Base-by-base conservation (phyloP, 495 filamentous ascomycete genomes). In the Trichoderma erinaceum region DNA sequence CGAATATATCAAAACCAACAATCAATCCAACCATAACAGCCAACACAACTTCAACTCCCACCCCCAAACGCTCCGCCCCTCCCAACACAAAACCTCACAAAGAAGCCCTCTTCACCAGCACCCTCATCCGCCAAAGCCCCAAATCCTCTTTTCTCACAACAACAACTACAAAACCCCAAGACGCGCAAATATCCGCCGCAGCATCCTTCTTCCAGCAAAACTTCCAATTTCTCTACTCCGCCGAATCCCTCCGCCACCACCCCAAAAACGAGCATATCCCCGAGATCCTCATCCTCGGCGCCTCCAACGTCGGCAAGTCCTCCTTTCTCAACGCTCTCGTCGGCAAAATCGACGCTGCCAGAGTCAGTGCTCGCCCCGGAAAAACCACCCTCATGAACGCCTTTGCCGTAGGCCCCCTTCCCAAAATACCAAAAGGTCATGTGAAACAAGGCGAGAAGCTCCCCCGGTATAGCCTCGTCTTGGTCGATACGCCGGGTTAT, bases 401-500 rank as follows among this genome's bases (percentile, higher is more conserved):
- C 0, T 97, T 92, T 76, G 88, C 87, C 3, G 88, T 97, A 35
- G 89, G 89, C 0, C 84, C 83, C 0, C 61, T 67, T 63, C 69
- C 67, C n/a, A 38, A 46, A 46, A 38, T 50, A 41, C 66, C 64
- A 15, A 61, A 44, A 13, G 79, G 74, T 13, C 73, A 71, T 27
- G 67, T 67, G 52, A 41, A 71, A 12, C 71, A 44, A 35, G 77
- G 79, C 48, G 83, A 88, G 71, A 68, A 74, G 58, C 81, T 83
- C 12, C 76, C 79, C 23, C 80, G 81, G 66, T 84, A 89, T 66
- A 81, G 85, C 15, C 73, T 96, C 64, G 80, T 87, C 10, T 71
- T 95, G 13, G 79, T 97, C 44, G 96, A 99, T 77, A 94, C 96
- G 92, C 96, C 95, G 8, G 96, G 95, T 2, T 99, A 99, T 73